Percentiles rank a stretch among this genome's conserved stretches.
These are phyloP conservation scores for Coniella vitis DNA, from an alignment of 2,329 filamentous ascomycete species.

Conservation along the genomic window DNA sequence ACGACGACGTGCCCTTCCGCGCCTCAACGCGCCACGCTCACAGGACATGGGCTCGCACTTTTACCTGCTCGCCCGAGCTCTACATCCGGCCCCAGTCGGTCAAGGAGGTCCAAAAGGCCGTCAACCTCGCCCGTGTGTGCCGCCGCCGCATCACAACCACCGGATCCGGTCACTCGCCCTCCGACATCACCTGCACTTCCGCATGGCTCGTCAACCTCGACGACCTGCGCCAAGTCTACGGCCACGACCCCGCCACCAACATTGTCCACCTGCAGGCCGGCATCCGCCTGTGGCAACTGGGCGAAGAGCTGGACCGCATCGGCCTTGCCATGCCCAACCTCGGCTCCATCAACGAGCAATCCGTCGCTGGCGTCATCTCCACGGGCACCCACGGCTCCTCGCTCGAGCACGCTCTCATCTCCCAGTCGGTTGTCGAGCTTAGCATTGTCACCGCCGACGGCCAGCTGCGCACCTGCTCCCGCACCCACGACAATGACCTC, in stretches of 20 bases:
- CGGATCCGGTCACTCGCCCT: constrained; percentile 16
- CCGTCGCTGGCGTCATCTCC: constrained; percentile 82
- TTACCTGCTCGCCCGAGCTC: constrained; percentile 81
- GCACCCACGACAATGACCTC: constrained; percentile 62
- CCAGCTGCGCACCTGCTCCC: constrained; percentile 61
- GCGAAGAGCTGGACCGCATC: constrained; percentile 63
- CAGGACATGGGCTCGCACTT: constrained; percentile 92
- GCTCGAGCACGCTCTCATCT: constrained; percentile 74
- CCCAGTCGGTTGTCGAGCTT: constrained; percentile 66
- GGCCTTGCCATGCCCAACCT: constrained; percentile 86
- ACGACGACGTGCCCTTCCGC: constrained; percentile 61
- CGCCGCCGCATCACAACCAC: constrained; percentile 71
- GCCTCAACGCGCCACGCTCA: constrained; percentile 67
- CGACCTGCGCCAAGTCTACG: constrained; percentile 65
- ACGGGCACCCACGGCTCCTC: constrained; percentile 93
- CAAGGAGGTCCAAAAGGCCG: constrained; percentile 73
- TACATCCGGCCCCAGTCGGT: constrained; percentile 80
- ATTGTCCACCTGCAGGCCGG: constrained; percentile 78
- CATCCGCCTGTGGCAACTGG: constrained; percentile 71
- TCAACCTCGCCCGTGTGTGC: constrained; percentile 73
- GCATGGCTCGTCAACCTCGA: constrained; percentile 61
- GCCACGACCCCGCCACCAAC: constrained; percentile 58
- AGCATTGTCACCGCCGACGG: constrained; percentile 80
- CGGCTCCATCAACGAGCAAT: constrained; percentile 92
- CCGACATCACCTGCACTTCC: constrained; percentile 16